Evolutionary conservation across 2,329 filamentous ascomycete species (phyloP), one percentile per base, ranked within the genome.

Genomic region (Fusarium caatingaense): DNA sequence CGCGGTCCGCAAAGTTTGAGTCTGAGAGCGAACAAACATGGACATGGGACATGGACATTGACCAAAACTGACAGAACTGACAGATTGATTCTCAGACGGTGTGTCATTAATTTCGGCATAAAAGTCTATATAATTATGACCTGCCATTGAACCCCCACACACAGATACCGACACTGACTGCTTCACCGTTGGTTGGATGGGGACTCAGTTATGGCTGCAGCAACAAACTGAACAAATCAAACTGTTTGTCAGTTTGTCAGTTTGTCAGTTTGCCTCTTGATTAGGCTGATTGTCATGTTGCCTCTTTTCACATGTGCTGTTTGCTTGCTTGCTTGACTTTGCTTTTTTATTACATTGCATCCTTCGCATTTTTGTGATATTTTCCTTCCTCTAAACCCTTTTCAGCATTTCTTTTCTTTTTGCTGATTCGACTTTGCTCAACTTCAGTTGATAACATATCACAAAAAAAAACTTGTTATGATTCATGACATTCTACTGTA

Each of bases 1-100:
- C 61, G 62, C 68, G 66, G 71, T 67, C 60, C 54, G 62, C 55
- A 53, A 58, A 56, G 45, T 50, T 56, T 63, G 60, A 50, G 56
- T n/a, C 34, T 37, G 34, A 37, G 34, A 37, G 34, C 34, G 18
- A 53, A 56, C 32, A 62, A 60, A 58, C 64, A 54, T 71, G 46
- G 53, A 54, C 37, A 32, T 48, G 57, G 34, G 34, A 37, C 34
- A 5, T 6, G 34, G 32, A 32, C 18, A n/a, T 41, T 46, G 20
- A 27, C 46, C 42, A 32, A 25, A 23, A 41, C 41, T 53, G 41
- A 42, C 20, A 42, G n/a, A 53, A 50, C 48, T 18, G 16, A 27
- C 20, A 30, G n/a, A 23, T 59, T 25, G 30, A 40, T 41, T 37
- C 34, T 37, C 34, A 25, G 44, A 63, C 28, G 60, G 34, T 56